Evolutionary conservation across 805 yeast genomes (phyloP), one percentile per base, ranked within the genome.

Genomic region (Candida jianshihensis): DNA sequence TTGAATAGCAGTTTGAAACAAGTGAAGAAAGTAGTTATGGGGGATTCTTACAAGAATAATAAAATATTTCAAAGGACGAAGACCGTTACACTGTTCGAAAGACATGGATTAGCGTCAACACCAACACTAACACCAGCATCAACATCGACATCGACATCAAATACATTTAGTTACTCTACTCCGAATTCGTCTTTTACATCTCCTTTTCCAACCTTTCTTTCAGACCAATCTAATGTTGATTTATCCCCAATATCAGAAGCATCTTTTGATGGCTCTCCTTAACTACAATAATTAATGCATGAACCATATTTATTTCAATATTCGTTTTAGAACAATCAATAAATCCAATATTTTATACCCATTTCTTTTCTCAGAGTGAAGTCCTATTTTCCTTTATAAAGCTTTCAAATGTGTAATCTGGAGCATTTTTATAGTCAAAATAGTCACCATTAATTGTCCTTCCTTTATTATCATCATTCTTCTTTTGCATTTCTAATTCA

Each of bases 31-130:
- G 36, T 47, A 0, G 51, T 46, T 1, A 49, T 53, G 31, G 63
- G 56, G 29, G 47, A 36, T 21, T 37, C 48, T 1, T 60, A 61
- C 2, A 48, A 53, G n/a, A 59, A 54, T 26, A 59, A 61, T 36
- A 63, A 57, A 36, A 42, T 64, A 14, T 60, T 63, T 37, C 48
- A 57, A 2, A 56, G 53, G 28, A 59, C 61, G 30, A 64, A 60
- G 40, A 64, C 68, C 0, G 67, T 64, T 0, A 65, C 70, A 0
- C 49, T 64, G 22, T 64, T 64, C 42, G 48, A 57, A 28, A 42
- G 43, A 7, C n/a, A 12, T 24, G 5, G 14, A 6, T 12, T n/a
- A 12, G 13, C 10, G 22, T 20, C 22, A 7, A 20, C 22, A 20
- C 22, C 10, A 20, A 20, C 10, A 7, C 10, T 20, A 20, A 20